phyloP scores from a whole-genome alignment of 1,284 basidiomycete genomes.

The Apiotrichum montevideense region DNA sequence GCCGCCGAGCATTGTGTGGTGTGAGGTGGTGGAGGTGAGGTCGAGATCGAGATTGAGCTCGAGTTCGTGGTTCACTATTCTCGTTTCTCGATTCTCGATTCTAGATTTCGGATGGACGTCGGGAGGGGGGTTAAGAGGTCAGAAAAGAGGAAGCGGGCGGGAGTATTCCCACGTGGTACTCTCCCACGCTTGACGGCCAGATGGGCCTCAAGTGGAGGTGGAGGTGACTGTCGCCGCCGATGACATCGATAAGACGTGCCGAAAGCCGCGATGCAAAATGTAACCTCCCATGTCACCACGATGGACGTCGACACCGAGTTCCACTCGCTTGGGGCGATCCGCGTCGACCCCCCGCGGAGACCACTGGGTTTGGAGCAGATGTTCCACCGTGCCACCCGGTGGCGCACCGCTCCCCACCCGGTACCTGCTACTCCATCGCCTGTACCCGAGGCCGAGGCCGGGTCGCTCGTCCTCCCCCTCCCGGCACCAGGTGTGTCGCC shows the following conservation, averaged over 20 bases:
- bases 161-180: too few species aligned
- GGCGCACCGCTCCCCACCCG: not conserved
- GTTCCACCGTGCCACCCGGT: conserved; percentile 22
- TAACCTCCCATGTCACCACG: not conserved
- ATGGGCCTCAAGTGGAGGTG: too few species aligned
- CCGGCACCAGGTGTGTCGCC: conserved; percentile 28
- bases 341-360: conserved; percentile 23
- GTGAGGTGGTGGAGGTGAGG: not conserved
- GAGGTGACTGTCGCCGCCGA: too few species aligned
- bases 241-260: too few species aligned
- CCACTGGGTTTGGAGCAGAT: conserved; percentile 36
- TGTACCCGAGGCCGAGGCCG: conserved; percentile 1
- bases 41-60: not conserved
- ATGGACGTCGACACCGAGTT: conserved; percentile 6
- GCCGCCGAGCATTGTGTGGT: conserved; percentile 20
- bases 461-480: conserved; percentile 27
- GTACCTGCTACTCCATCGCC: not conserved
- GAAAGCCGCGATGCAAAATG: not conserved
- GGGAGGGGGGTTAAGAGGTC: too few species aligned
- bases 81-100: too few species aligned
- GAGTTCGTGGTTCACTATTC: not conserved
- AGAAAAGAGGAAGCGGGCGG: too few species aligned
- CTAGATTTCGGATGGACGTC: too few species aligned
- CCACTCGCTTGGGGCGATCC: conserved; percentile 25
- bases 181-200: too few species aligned